Evolutionary conservation across 345 rosid species (phyloP), one percentile per base, ranked within the genome.

Genomic region (Hibiscus trionum): DNA sequence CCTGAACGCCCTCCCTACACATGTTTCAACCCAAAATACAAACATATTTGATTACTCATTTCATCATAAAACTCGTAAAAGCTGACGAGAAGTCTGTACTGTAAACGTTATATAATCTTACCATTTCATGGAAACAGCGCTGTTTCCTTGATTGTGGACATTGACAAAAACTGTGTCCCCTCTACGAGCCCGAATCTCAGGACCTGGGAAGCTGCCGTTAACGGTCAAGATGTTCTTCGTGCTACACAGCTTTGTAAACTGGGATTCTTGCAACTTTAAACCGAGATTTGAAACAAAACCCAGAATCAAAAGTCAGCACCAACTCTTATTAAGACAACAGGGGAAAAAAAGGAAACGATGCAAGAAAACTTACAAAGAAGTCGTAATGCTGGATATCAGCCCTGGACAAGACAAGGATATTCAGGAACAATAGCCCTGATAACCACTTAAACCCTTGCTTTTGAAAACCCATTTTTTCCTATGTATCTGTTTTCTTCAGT

Each of bases 71-170:
- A 33, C 4, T 27, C 12, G 3, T 14, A 15, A 17, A 12, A 26
- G 70, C 11, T 11, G 10, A 24, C 0, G 7, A 44, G 21, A 11
- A 46, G 4, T 21, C 4, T 46, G 50, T 10, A 7, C 10, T 6
- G n/a, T 49, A 49, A 15, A 49, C 44, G 44, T 39, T 39, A 8
- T 5, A 52, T n/a, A 3, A 4, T 7, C 24, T 3, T 63, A 86
- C 90, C 90, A 86, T 7, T 82, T 84, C 66, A 86, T 80, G 9
- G 90, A 84, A 24, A 88, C 73, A 14, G 83, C 84, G 66, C 83
- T 69, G 1, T 31, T 56, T 57, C 84, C 87, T 2, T 84, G 74
- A 73, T 86, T 88, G 70, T 80, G 71, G 64, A 88, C 87, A 11
- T 74, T 82, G 21, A 88, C 83, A 19, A 59, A 72, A 31, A 83